A percentile compares a stretch with the other conserved stretches of the same genome.
These are phyloP conservation scores for Exophiala mesophila DNA, from an alignment of 2,329 filamentous ascomycete genomes.

Conservation along the genomic window DNA sequence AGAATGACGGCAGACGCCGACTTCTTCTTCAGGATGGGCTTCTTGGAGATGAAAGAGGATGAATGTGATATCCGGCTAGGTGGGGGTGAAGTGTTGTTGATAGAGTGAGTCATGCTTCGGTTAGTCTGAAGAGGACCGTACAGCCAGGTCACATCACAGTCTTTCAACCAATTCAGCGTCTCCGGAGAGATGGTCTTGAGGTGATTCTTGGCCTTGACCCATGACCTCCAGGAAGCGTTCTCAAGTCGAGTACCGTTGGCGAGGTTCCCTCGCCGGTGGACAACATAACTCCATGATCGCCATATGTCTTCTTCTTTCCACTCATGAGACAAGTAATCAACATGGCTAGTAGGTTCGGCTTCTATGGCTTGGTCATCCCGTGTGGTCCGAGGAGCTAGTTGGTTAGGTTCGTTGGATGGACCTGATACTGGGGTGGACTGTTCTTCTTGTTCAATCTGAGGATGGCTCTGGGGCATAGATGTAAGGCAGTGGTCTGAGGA, in stretches of 20 bases:
- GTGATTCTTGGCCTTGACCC: slow-evolving; percentile 87
- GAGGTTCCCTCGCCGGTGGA: slow-evolving; percentile 71
- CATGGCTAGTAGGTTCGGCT: slow-evolving; percentile 73
- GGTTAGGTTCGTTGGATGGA: slow-evolving; percentile 55
- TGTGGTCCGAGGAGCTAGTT: slow-evolving; percentile 55
- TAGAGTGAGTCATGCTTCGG: slow-evolving; percentile 45
- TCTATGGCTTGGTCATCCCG: slow-evolving; percentile 76
- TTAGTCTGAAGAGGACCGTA: slow-evolving; percentile 81
- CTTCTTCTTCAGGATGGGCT: slow-evolving; percentile 92
- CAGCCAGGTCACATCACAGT: slow-evolving; percentile 95
- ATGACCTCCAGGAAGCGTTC: slow-evolving; percentile 95
- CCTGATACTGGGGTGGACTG: slow-evolving; percentile 31
- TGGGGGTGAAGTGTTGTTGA: slow-evolving; percentile 41
- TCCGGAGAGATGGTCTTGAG: slow-evolving; percentile 86
- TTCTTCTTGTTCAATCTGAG: slow-evolving; percentile 33
- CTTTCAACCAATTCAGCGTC: slow-evolving; percentile 93
- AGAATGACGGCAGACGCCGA: slow-evolving; percentile 96
- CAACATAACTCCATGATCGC: slow-evolving; percentile 93
- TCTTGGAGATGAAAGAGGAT: slow-evolving; percentile 68
- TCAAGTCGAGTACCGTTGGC: slow-evolving; percentile 78
- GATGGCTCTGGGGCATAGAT: slow-evolving; percentile 20
- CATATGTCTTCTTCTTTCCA: slow-evolving; percentile 96
- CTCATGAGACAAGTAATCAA: slow-evolving; percentile 91
- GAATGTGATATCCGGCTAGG: slow-evolving; percentile 55
- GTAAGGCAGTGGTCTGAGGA: slow-evolving; percentile 7